These are phyloP conservation scores for Metarhizium album DNA, from an alignment of 2,329 filamentous ascomycete genomes.

Conservation along the genomic window DNA sequence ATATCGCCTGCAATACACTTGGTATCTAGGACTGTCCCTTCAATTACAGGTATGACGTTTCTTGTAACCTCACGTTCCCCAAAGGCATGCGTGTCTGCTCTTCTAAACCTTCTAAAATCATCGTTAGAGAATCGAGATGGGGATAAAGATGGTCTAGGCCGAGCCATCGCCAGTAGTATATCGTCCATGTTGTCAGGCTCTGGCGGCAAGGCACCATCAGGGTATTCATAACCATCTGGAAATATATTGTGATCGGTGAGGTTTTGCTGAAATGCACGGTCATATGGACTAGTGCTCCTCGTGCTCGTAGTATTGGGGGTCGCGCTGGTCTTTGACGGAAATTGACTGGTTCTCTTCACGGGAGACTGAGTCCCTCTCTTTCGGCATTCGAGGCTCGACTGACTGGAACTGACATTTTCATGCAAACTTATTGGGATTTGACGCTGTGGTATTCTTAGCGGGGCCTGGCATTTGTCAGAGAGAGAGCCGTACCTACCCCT, in stretches of 20 bases:
- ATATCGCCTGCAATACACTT: background rate
- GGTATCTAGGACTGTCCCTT: slow-evolving; percentile 1
- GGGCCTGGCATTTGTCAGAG: background rate
- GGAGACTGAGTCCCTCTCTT: slow-evolving; percentile 7
- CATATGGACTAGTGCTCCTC: slow-evolving; percentile 11
- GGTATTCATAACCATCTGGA: slow-evolving; percentile 9
- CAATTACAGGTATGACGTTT: background rate
- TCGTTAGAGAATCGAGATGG: background rate
- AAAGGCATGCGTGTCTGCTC: background rate
- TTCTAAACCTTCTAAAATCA: background rate
- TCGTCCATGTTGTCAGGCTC: slow-evolving; percentile 7
- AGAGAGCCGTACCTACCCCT: background rate
- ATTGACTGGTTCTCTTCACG: slow-evolving; percentile 7
- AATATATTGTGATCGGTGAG: slow-evolving; percentile 12
- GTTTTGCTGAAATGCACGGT: slow-evolving; percentile 12
- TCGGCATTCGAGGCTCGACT: background rate
- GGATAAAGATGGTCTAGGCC: background rate
- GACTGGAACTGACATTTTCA: background rate
- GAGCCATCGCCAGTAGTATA: slow-evolving; percentile 1
- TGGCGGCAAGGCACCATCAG: slow-evolving; percentile 6
- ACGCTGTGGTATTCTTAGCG: background rate
- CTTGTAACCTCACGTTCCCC: background rate
- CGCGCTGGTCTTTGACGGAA: background rate
- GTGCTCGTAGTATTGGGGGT: slow-evolving; percentile 8
- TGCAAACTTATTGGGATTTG: background rate